Conservation (phyloP, 202 grass and related monocot species). For the Schoenoplectus tabernaemontani region DNA sequence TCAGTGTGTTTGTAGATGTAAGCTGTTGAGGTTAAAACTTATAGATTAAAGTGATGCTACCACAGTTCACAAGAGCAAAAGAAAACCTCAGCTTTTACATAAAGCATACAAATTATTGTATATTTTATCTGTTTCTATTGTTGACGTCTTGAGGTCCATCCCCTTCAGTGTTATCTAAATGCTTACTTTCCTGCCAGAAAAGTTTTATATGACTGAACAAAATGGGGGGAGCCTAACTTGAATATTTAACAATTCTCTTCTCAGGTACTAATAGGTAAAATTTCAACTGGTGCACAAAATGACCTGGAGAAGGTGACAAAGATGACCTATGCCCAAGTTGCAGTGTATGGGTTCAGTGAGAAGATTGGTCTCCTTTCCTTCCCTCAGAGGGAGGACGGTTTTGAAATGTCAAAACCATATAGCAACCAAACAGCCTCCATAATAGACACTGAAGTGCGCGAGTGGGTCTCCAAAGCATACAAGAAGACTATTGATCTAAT, state of each 20-base stretch:
- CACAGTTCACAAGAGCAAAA: not conserved
- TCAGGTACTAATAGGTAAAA: conserved; percentile 77
- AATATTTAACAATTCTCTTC: conserved; percentile 9
- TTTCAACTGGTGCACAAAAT: conserved; percentile 83
- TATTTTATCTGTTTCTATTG: not conserved
- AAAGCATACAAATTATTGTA: not conserved
- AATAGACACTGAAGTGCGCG: conserved; percentile 73
- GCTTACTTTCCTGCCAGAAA: not conserved
- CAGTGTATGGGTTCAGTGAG: conserved; percentile 84
- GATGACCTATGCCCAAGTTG: conserved; percentile 88
- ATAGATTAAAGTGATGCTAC: not conserved
- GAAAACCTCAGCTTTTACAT: not conserved
- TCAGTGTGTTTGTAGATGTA: not conserved
- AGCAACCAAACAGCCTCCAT: conserved; percentile 59
- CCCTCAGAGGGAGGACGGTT: conserved; percentile 58
- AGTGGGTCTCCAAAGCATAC: conserved; percentile 79
- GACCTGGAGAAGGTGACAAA: conserved; percentile 92
- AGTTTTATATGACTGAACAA: not conserved
- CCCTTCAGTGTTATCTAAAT: not conserved
- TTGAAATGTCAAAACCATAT: conserved; percentile 60
- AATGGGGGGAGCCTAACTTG: not conserved
- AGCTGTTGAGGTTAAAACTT: not conserved
- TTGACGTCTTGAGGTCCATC: not conserved
- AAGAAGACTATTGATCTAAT: conserved; percentile 52
- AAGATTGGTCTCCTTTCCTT: conserved; percentile 95